Evolutionary conservation across 2,329 filamentous ascomycete genomes (phyloP).

Genomic region (Volutella citrinella): DNA sequence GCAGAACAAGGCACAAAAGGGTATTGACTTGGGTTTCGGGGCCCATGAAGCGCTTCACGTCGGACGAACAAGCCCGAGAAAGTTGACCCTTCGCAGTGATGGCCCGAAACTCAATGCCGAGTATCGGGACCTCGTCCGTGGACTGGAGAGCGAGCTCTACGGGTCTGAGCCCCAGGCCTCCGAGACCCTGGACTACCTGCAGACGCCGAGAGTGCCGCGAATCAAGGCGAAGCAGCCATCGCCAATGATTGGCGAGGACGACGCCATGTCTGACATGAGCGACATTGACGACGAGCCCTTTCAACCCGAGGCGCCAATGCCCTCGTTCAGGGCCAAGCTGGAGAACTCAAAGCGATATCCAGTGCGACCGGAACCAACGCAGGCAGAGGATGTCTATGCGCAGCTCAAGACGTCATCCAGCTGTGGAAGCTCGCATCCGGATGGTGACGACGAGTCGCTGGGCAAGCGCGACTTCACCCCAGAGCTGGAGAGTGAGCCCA

Average conservation of each 20-base stretch:
- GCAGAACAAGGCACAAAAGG: constrained; percentile 29
- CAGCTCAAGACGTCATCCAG: neutral
- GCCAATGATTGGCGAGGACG: neutral
- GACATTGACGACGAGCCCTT: neutral
- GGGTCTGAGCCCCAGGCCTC: constrained; percentile 19
- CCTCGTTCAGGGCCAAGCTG: neutral
- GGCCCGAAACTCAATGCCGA: constrained; percentile 33
- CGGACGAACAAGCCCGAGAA: constrained; percentile 31
- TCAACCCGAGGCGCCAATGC: neutral
- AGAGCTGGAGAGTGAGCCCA: neutral
- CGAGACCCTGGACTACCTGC: constrained; percentile 19
- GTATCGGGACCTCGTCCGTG: constrained; percentile 42
- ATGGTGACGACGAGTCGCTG: neutral
- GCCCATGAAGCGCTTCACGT: constrained; percentile 48
- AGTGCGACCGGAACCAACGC: neutral
- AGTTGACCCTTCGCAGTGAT: constrained; percentile 15
- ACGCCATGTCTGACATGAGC: neutral
- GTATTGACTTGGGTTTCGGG: constrained; percentile 53
- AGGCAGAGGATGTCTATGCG: neutral
- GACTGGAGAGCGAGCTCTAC: constrained; percentile 40
- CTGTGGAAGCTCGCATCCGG: neutral
- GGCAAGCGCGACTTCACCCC: neutral
- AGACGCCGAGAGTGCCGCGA: constrained; percentile 10
- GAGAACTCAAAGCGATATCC: neutral
- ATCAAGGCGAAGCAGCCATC: no score